phyloP scores from a whole-genome alignment of 352 stramenopile genomes.

The Pythium vanterpoolii region DNA sequence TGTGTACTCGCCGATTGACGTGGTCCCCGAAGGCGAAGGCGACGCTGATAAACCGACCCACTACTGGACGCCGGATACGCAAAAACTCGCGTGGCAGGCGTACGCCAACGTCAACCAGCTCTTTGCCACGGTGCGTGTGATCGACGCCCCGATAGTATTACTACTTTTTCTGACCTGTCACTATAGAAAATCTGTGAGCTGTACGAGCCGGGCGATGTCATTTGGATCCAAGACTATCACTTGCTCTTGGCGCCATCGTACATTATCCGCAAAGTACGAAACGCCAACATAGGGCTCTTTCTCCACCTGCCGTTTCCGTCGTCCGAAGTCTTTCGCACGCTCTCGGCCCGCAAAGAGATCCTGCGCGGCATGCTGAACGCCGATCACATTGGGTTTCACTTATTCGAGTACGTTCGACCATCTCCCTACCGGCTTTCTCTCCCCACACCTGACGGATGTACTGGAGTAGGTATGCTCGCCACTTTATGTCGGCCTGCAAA shows the following conservation, averaged over 20 bases:
- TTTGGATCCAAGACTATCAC: conserved; percentile 99
- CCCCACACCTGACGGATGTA: background rate
- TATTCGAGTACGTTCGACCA: conserved; percentile 90
- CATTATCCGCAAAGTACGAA: conserved; percentile 87
- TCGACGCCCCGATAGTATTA: too few species aligned
- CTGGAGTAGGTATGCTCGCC: conserved; percentile 48
- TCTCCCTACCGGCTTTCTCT: too few species aligned
- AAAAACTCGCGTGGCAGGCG: conserved; percentile 86
- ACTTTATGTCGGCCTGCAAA: conserved; percentile 91
- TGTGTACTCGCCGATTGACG: conserved; percentile 74
- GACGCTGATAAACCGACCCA: conserved; percentile 30
- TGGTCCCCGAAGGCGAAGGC: conserved; percentile 40
- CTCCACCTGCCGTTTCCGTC: conserved; percentile 98
- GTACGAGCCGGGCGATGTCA: conserved; percentile 78
- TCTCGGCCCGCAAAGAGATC: conserved; percentile 91
- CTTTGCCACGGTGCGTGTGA: conserved; percentile 62
- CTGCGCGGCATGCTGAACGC: conserved; percentile 88
- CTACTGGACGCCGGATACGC: conserved; percentile 60
- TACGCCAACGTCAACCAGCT: conserved; percentile 96
- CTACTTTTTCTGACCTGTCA: background rate
- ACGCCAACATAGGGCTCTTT: conserved; percentile 94
- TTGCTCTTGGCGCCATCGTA: conserved; percentile 96
- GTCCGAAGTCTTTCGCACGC: conserved; percentile 96
- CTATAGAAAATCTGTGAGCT: conserved; percentile 68
- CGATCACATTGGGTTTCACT: conserved; percentile 92